Conservation (phyloP, 768 basidiomycete species). For the Piloderma croceum region DNA sequence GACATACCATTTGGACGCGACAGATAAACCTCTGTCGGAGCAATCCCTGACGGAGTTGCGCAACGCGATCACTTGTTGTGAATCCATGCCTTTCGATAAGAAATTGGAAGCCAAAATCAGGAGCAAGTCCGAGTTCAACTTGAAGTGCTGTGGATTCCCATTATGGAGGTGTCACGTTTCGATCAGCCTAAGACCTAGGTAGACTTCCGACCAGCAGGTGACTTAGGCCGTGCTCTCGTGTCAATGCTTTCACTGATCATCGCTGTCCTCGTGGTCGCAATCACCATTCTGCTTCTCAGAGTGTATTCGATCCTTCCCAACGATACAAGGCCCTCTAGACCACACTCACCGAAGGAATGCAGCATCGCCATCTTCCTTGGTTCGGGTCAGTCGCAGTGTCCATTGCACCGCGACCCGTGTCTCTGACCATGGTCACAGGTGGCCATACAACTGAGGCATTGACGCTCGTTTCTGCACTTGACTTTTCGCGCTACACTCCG, state of each 20-base stretch:
- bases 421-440: slow-evolving; percentile 42
- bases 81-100: slow-evolving; percentile 44
- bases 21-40: slow-evolving; percentile 60
- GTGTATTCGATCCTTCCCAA: slow-evolving; percentile 26
- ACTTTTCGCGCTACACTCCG: slow-evolving; percentile 68
- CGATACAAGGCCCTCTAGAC: too few species aligned
- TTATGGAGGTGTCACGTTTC: too few species aligned
- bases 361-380: slow-evolving; percentile 84
- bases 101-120: neutral
- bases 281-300: slow-evolving; percentile 18
- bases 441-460: slow-evolving; percentile 92
- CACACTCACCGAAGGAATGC: slow-evolving; percentile 28
- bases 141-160: neutral
- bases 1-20: slow-evolving; percentile 73
- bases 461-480: slow-evolving; percentile 62
- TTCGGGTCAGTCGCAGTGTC: slow-evolving; percentile 56
- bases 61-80: slow-evolving; percentile 49
- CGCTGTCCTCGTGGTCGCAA: slow-evolving; percentile 4
- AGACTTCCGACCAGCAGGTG: too few species aligned
- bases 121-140: slow-evolving; percentile 8
- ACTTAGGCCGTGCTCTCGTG: too few species aligned
- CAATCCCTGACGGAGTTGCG: slow-evolving; percentile 66
- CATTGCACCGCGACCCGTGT: slow-evolving; percentile 1
- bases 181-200: too few species aligned
- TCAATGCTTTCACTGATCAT: too few species aligned